phyloP scores from a whole-genome alignment of 108 stramenopile genomes.

The Pinguiococcus pyrenoidosus region DNA sequence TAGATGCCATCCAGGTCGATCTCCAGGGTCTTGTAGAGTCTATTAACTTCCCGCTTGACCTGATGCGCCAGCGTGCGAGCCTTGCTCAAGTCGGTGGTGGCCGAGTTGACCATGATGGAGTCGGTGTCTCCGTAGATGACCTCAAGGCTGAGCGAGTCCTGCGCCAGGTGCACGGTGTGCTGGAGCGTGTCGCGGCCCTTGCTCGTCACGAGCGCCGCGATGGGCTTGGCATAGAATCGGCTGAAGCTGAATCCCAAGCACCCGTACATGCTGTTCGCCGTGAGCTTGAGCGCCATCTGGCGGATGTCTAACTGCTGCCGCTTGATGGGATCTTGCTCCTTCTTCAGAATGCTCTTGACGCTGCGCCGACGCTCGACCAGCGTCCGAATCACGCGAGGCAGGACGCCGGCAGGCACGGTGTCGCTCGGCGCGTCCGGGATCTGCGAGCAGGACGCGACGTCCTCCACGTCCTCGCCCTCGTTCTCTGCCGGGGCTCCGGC shows the following conservation, averaged over 20 bases:
- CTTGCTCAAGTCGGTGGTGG: constrained; percentile 70
- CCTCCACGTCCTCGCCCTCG: constrained; percentile 8
- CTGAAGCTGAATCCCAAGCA: constrained; percentile 92
- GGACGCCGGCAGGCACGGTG: constrained; percentile 56
- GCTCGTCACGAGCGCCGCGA: constrained; percentile 92
- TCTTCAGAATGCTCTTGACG: constrained; percentile 82
- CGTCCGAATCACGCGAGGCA: constrained; percentile 85
- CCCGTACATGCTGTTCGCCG: constrained; percentile 99
- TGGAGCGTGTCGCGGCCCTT: constrained; percentile 96
- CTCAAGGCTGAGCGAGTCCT: constrained; percentile 77
- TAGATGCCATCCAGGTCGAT: constrained; percentile 96
- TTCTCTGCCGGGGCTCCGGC: background rate
- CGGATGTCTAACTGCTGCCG: constrained; percentile 79
- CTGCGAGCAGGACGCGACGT: constrained; percentile 23
- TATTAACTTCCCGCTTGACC: constrained; percentile 92
- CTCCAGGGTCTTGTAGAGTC: constrained; percentile 89
- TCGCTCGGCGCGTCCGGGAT: constrained; percentile 75
- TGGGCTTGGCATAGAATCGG: constrained; percentile 90
- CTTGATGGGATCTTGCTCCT: constrained; percentile 10
- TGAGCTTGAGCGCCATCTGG: constrained; percentile 92
- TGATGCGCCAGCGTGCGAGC: constrained; percentile 55
- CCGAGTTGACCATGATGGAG: constrained; percentile 98
- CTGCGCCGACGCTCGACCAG: constrained; percentile 81
- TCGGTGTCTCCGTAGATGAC: constrained; percentile 99
- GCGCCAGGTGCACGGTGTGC: constrained; percentile 81